Base-by-base conservation (phyloP, 768 basidiomycete genomes). In the Mycena epipterygia region DNA sequence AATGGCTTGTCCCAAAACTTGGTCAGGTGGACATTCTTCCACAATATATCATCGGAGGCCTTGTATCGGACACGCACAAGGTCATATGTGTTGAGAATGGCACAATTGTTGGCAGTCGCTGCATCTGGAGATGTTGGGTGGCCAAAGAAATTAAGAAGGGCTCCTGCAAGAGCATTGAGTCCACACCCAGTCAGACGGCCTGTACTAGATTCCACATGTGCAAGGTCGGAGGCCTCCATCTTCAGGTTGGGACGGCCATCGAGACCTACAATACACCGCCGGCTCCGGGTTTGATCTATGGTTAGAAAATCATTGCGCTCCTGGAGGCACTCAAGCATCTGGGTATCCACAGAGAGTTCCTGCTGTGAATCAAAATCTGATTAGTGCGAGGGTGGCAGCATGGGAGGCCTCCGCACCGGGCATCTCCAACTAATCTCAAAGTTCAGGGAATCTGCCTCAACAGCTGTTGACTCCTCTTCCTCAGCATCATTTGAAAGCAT, bases 1-100 rank as follows among this genome's bases (percentile, higher is more conserved):
- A 74, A 7, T 16, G 72, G 51, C 53, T 79, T 81, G 0, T 13
- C 17, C 82, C 83, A 84, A 59, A 77, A 85, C 21, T 60, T 30
- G 0, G 69, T 69, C 2, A 41, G 53, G 0, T 33, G 27, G 0
- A 71, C 62, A 0, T 52, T 35, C 4, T 64, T 51, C 80, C 82
- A 83, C 0, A 83, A 16, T 0, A 72, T 64, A 0, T 35, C 19
- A 39, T 78, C 75, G 2, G 65, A 13, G 5, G 51, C 59, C 12
- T 74, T 72, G 68, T 75, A 76, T 0, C 63, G 72, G 4, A 75
- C 56, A 3, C 72, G 57, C 0, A 32, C 32, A 11, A 81, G 74
- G 30, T 79, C 75, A 41, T 64, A 72, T 7, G 71, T 78, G 41
- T 56, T 68, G 35, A 79, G 64, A 1, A 78, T 0, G 0, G 71